phyloP scores from a whole-genome alignment of 2,329 filamentous ascomycete species.

The Amphichorda felina region DNA sequence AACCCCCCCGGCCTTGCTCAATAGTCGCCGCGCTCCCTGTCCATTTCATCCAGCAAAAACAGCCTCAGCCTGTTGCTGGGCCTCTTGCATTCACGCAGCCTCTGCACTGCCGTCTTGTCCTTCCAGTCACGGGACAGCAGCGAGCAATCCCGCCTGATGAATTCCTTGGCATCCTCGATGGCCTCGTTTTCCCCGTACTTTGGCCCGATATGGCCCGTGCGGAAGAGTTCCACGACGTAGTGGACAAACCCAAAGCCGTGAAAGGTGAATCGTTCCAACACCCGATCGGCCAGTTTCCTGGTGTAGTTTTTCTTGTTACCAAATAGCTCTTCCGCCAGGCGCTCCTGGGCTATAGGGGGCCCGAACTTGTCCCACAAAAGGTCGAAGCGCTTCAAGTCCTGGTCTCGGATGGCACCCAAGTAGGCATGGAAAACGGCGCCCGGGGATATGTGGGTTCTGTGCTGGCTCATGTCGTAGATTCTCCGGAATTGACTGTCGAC shows the following conservation, averaged over 20 bases:
- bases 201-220: not conserved
- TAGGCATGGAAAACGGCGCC: not conserved
- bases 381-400: too few species aligned
- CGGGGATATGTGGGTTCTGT: not conserved
- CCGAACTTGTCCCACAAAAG: too few species aligned
- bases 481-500: not conserved
- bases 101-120: not conserved
- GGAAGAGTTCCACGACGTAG: not conserved
- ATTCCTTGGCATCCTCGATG: not conserved
- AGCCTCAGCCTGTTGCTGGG: too few species aligned
- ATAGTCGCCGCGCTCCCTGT: too few species aligned
- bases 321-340: too few species aligned
- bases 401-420: not conserved
- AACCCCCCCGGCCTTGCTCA: too few species aligned
- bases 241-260: conserved; percentile 1
- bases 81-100: not conserved
- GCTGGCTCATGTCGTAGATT: not conserved
- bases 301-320: too few species aligned
- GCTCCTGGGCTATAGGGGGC: too few species aligned
- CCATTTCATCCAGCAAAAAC: too few species aligned
- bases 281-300: too few species aligned
- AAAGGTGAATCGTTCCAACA: too few species aligned
- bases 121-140: not conserved
- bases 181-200: not conserved
- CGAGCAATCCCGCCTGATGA: not conserved